A percentile compares a stretch with the other conserved stretches of the same genome.
phyloP scores from a whole-genome alignment of 805 yeast species.

The Candida stauntonica region DNA sequence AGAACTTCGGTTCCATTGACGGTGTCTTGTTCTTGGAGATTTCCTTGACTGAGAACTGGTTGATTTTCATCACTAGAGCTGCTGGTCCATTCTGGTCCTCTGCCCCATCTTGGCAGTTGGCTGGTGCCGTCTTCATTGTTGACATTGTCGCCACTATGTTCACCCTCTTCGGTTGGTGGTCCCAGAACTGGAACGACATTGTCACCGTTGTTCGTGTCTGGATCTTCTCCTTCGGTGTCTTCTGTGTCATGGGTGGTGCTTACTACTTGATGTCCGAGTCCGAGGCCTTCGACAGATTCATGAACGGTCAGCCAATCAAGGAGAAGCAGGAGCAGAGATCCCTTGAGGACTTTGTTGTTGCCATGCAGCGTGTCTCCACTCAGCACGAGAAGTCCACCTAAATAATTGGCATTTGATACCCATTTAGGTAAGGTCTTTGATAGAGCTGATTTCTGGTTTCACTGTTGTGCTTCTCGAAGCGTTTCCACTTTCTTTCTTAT shows the following conservation, averaged over 20 bases:
- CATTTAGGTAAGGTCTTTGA: slow-evolving; percentile 13
- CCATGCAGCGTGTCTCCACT: slow-evolving; percentile 87
- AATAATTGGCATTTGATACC: slow-evolving; percentile 11
- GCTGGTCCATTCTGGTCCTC: slow-evolving; percentile 99
- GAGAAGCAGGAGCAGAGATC: slow-evolving; percentile 58
- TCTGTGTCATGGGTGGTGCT: slow-evolving; percentile 95
- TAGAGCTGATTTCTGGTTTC: slow-evolving; percentile 16
- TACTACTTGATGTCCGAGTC: slow-evolving; percentile 89
- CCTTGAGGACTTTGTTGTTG: slow-evolving; percentile 76
- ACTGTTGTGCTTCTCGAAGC: slow-evolving; percentile 4
- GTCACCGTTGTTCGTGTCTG: slow-evolving; percentile 92
- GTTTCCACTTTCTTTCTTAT: not conserved
- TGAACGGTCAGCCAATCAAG: slow-evolving; percentile 74
- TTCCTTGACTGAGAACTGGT: slow-evolving; percentile 95
- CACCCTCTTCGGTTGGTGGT: slow-evolving; percentile 95
- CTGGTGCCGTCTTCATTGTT: slow-evolving; percentile 89
- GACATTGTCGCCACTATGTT: slow-evolving; percentile 91
- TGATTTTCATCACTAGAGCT: slow-evolving; percentile 94
- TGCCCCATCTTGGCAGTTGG: slow-evolving; percentile 91
- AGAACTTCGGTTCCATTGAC: slow-evolving; percentile 91
- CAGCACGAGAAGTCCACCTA: slow-evolving; percentile 80
- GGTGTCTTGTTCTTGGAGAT: slow-evolving; percentile 93
- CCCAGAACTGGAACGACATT: slow-evolving; percentile 95
- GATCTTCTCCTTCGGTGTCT: slow-evolving; percentile 95
- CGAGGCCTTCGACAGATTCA: slow-evolving; percentile 72